Conservation (phyloP, 192 early-diverging fungal species). For the Umbelopsis sp. region DNA sequence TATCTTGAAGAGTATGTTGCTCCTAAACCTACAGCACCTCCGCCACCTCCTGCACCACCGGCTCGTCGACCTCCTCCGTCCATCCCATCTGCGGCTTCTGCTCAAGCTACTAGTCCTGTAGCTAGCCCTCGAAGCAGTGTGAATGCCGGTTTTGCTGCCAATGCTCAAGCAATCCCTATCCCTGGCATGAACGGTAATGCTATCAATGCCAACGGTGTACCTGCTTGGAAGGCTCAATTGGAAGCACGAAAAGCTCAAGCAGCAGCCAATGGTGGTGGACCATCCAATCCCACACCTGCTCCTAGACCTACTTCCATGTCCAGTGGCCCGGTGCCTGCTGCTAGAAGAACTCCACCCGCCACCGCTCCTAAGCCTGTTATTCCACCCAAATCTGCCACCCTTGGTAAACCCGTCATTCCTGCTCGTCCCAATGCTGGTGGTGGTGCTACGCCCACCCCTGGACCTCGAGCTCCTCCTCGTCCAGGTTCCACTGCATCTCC, state of each 20-base stretch:
- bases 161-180: slow-evolving; percentile 4
- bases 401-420: slow-evolving; percentile 43
- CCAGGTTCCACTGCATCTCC: slow-evolving; percentile 16
- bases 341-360: slow-evolving; percentile 27
- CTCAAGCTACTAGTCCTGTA: slow-evolving; percentile 6
- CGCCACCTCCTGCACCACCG: slow-evolving; percentile 47
- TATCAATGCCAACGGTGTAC: slow-evolving; percentile 43
- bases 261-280: slow-evolving; percentile 13
- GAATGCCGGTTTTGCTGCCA: background rate
- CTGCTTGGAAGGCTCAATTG: slow-evolving; percentile 57
- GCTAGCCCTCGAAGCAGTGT: slow-evolving; percentile 12
- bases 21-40: slow-evolving; percentile 36
- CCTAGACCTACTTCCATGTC: slow-evolving; percentile 12
- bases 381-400: slow-evolving; percentile 34
- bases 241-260: slow-evolving; percentile 57
- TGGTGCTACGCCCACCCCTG: slow-evolving; percentile 11
- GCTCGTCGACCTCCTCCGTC: slow-evolving; percentile 37
- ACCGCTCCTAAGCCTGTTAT: slow-evolving; percentile 38
- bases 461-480: slow-evolving; percentile 38
- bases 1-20: slow-evolving; percentile 66
- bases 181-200: slow-evolving; percentile 16
- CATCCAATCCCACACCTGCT: slow-evolving; percentile 6
- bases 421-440: slow-evolving; percentile 28
- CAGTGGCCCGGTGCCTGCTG: slow-evolving; percentile 27
- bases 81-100: slow-evolving; percentile 17